These are phyloP conservation scores for Wickerhamiella lipophila DNA, from an alignment of 805 yeast species.

Conservation along the genomic window DNA sequence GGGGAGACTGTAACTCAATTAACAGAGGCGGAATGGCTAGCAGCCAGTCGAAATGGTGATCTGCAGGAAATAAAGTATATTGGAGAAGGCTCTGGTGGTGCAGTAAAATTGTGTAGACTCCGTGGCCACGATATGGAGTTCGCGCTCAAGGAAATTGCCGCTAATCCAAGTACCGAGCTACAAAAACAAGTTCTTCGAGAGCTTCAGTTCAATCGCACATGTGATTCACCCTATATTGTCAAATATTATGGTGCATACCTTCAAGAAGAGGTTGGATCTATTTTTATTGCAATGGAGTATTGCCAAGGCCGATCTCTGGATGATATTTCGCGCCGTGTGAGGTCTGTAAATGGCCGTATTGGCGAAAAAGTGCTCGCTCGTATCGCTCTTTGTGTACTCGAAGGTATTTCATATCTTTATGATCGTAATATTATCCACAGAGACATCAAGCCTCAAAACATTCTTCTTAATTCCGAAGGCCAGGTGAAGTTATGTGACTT, in stretches of 20 bases:
- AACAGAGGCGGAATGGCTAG: conserved; percentile 46
- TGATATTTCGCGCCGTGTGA: conserved; percentile 71
- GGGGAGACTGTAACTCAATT: conserved; percentile 8
- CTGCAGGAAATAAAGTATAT: conserved; percentile 57
- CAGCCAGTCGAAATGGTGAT: conserved; percentile 42
- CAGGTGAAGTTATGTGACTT: conserved; percentile 90
- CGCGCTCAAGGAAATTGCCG: conserved; percentile 66
- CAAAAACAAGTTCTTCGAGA: conserved; percentile 88
- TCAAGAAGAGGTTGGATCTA: conserved; percentile 61
- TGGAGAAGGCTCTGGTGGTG: conserved; percentile 94
- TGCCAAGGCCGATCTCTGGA: conserved; percentile 91
- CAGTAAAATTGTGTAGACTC: conserved; percentile 67
- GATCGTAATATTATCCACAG: conserved; percentile 82
- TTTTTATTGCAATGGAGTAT: conserved; percentile 92
- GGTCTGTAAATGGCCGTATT: conserved; percentile 65
- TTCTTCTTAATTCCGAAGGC: conserved; percentile 60
- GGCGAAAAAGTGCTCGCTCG: conserved; percentile 89
- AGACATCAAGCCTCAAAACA: conserved; percentile 93
- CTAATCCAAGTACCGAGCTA: conserved; percentile 71
- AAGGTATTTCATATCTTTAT: conserved; percentile 79
- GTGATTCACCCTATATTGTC: conserved; percentile 75
- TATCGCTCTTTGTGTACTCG: conserved; percentile 71
- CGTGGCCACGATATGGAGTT: conserved; percentile 47
- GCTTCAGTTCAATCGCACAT: conserved; percentile 72
- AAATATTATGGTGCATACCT: conserved; percentile 86